These are phyloP conservation scores for Monascus ruber DNA, from an alignment of 2,329 filamentous ascomycete species.

Conservation along the genomic window DNA sequence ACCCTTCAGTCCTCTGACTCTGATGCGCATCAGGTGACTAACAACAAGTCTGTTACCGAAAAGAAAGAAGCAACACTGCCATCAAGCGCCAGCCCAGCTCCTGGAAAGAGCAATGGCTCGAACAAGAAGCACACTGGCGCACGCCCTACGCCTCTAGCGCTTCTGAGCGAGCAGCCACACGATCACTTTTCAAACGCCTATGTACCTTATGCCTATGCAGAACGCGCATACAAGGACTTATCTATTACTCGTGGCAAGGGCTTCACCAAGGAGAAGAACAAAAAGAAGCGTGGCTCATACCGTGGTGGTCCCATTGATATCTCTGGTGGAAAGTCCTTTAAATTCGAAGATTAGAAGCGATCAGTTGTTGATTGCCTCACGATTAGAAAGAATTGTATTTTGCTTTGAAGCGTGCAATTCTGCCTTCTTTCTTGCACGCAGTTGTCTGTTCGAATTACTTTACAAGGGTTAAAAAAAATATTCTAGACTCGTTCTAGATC, in stretches of 20 bases:
- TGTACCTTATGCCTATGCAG: conserved; percentile 74
- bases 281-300: conserved; percentile 88
- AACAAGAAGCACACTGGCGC: conserved; percentile 36
- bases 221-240: conserved; percentile 76
- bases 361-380: neutral
- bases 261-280: conserved; percentile 99
- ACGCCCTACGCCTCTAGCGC: conserved; percentile 63
- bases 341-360: conserved; percentile 66
- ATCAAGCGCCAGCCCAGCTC: conserved; percentile 39
- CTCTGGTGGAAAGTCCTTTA: conserved; percentile 69
- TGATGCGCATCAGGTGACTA: conserved; percentile 5
- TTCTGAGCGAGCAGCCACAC: conserved; percentile 59
- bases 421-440: too few relatives aligned
- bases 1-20: conserved; percentile 20
- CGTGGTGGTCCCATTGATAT: conserved; percentile 82
- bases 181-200: conserved; percentile 69
- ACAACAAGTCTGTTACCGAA: conserved; percentile 8
- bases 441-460: too few relatives aligned
- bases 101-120: conserved; percentile 16
- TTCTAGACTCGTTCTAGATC: neutral
- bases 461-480: too few relatives aligned
- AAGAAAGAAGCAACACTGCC: conserved; percentile 34
- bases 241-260: conserved; percentile 89
- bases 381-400: too few relatives aligned
- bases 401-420: too few relatives aligned